A percentile compares a stretch with the other conserved stretches of the same genome.
These are phyloP conservation scores for Tricholoma sp. DNA, from an alignment of 768 basidiomycete genomes.

Conservation along the genomic window DNA sequence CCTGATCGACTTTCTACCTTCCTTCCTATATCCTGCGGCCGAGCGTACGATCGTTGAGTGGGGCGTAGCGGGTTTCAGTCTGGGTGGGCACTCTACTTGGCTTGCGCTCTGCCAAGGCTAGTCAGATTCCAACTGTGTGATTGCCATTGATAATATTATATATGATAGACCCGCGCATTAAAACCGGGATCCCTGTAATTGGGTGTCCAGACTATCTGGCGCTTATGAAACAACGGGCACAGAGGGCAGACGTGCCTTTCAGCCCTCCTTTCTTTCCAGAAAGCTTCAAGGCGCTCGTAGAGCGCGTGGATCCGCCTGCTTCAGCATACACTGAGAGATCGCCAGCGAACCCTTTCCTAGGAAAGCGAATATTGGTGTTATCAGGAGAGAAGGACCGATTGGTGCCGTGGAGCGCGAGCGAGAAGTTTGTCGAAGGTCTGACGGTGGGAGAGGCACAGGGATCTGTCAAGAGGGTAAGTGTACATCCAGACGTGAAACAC, in stretches of 20 bases:
- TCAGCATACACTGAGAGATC: constrained; percentile 32
- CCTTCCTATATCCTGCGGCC: constrained; percentile 65
- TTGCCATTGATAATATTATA: neutral
- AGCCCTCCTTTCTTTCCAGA: constrained; percentile 54
- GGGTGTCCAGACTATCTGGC: constrained; percentile 68
- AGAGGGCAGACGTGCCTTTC: constrained; percentile 33
- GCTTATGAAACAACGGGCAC: constrained; percentile 56
- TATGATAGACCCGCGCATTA: constrained; percentile 38
- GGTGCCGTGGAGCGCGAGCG: constrained; percentile 61
- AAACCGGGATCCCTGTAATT: constrained; percentile 47
- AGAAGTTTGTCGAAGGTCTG: constrained; percentile 51
- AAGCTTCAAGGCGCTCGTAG: constrained; percentile 44
- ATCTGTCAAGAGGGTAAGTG: constrained; percentile 43
- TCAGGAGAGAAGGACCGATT: constrained; percentile 60
- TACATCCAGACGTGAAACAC: constrained; percentile 59
- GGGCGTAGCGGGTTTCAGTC: constrained; percentile 70
- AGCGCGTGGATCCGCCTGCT: constrained; percentile 34
- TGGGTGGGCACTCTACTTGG: constrained; percentile 88
- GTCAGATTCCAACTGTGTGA: neutral
- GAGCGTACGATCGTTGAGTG: constrained; percentile 62
- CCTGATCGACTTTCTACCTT: constrained; percentile 74
- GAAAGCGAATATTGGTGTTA: constrained; percentile 71
- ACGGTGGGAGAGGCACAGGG: constrained; percentile 45
- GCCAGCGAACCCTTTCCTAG: constrained; percentile 52
- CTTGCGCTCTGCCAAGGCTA: constrained; percentile 48